Base-by-base conservation (phyloP, 306 rosid genomes). In the Inga leiocalycina region DNA sequence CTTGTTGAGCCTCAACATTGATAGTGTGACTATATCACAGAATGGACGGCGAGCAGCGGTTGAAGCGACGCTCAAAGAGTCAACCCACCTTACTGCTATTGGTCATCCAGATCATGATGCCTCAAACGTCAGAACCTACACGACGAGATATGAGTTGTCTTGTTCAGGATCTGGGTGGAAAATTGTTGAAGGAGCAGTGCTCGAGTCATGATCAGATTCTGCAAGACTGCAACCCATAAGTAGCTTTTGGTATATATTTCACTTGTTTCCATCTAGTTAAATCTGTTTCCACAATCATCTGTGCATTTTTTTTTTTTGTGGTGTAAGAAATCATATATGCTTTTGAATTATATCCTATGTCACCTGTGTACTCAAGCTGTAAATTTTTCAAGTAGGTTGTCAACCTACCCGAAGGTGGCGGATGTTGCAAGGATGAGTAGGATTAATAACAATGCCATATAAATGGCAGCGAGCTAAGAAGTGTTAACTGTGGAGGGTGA, bases 181-280 rank as follows among this genome's bases (percentile, higher is more conserved):
- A 85, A 96, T 96, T 85, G 87, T 87, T 75, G 91, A 92, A 88
- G 99, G 99, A 71, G 94, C 97, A 79, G 98, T 94, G 34, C 98
- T 96, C 35, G 94, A 93, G 84, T 89, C 96, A 11, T 93, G 79
- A 87, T 72, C 43, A 57, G 54, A 57, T 22, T 22, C 59, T 52
- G n/a, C n/a, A 51, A 75, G 66, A 22, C 62, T 76, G 64, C 82
- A 77, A 65, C 54, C 39, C 64, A 71, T 51, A 57, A 62, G 30
- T 68, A 12, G 71, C 61, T 61, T 82, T 24, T 30, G 24, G 56
- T 86, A 86, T 85, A 85, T 82, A 83, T 65, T 84, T 77, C 51
- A 12, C 77, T 34, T 15, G 61, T 71, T 84, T 66, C 39, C 74
- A 52, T 73, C 59, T 17, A 32, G 46, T 37, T 80, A 59, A 65